Percentiles rank a stretch among this genome's conserved stretches.
These are phyloP conservation scores for Elsinoe batatas DNA, from an alignment of 2,329 filamentous ascomycete genomes.

Conservation along the genomic window DNA sequence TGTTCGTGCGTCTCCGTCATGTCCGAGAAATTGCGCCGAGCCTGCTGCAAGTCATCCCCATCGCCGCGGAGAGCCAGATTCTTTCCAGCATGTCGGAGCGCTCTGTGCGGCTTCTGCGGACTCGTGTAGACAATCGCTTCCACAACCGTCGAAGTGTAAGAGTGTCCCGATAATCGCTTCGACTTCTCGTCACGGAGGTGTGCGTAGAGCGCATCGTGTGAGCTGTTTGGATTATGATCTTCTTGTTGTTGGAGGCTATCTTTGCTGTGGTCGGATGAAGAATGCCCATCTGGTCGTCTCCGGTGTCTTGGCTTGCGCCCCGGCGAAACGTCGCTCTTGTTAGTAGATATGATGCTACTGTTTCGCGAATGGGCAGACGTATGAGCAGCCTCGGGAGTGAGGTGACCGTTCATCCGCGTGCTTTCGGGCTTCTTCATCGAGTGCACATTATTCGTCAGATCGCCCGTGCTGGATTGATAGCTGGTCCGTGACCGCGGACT, in stretches of 20 bases:
- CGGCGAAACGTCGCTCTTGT: conserved; percentile 34
- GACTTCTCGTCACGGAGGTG: conserved; percentile 25
- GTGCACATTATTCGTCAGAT: background rate
- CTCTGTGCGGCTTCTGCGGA: conserved; percentile 29
- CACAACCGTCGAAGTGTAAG: conserved; percentile 44
- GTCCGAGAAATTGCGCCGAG: conserved; percentile 36
- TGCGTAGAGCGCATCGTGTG: conserved; percentile 20
- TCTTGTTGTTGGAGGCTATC: conserved; percentile 35
- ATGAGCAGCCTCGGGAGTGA: background rate
- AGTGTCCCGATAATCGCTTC: conserved; percentile 41
- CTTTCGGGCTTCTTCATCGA: background rate
- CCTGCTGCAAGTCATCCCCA: conserved; percentile 26
- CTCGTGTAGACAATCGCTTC: conserved; percentile 46
- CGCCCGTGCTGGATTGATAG: background rate
- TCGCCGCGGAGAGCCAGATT: conserved; percentile 42
- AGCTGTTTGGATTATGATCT: conserved; percentile 8
- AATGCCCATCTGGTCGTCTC: background rate
- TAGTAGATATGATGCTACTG: conserved; percentile 19
- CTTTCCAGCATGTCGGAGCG: conserved; percentile 45
- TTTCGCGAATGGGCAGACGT: background rate
- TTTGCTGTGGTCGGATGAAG: conserved; percentile 37
- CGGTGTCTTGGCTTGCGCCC: conserved; percentile 18
- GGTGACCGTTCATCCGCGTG: background rate
- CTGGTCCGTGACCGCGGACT: conserved; percentile 1
- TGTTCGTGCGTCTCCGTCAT: conserved; percentile 35